Conservation (phyloP, 306 rosid species). For the Prunus kanzakura region DNA sequence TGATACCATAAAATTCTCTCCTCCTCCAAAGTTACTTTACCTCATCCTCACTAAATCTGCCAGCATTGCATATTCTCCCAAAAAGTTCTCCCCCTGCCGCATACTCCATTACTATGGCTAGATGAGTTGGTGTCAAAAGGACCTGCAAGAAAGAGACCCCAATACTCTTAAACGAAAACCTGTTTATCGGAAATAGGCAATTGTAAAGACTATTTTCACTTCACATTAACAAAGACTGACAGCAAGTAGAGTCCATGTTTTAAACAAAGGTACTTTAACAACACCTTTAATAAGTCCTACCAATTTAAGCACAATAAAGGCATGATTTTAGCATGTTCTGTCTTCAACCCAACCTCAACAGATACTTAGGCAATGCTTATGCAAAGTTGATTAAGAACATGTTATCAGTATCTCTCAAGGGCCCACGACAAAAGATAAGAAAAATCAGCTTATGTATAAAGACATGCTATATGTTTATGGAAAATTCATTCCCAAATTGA, state of each 20-base stretch:
- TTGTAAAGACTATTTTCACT: neutral
- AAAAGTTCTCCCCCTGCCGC: slow-evolving; percentile 89
- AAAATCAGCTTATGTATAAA: neutral
- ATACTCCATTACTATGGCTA: slow-evolving; percentile 87
- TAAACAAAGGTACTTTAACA: neutral
- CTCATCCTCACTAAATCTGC: slow-evolving; percentile 86
- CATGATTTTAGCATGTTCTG: neutral
- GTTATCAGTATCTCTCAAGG: neutral
- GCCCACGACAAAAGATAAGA: neutral
- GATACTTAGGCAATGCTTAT: neutral
- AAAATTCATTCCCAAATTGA: neutral
- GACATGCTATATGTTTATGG: neutral
- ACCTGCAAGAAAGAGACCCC: slow-evolving; percentile 47
- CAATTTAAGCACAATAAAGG: neutral
- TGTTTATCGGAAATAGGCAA: neutral
- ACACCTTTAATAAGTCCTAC: neutral
- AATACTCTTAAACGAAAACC: slow-evolving; percentile 7
- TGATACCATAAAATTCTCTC: slow-evolving; percentile 5
- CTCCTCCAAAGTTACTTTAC: slow-evolving; percentile 24
- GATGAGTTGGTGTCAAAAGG: slow-evolving; percentile 70
- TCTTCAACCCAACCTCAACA: too few relatives aligned
- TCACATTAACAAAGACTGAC: neutral
- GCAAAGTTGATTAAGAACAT: neutral
- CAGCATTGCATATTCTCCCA: slow-evolving; percentile 66
- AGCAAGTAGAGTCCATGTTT: neutral